phyloP scores from a whole-genome alignment of 2,329 filamentous ascomycete genomes.

The Acrocalymma vagum region DNA sequence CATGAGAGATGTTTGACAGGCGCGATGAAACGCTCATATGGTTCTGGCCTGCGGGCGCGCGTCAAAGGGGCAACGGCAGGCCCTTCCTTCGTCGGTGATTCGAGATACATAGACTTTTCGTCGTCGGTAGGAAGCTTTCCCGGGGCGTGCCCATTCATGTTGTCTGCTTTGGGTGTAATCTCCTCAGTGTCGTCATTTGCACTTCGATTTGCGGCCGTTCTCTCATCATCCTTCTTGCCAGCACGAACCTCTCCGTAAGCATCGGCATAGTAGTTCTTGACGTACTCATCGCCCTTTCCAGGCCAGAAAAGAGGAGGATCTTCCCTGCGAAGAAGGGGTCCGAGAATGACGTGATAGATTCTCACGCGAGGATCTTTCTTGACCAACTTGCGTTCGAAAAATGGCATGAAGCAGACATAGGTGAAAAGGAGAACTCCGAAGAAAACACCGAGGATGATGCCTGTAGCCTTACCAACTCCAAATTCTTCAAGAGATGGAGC shows the following conservation, averaged over 20 bases:
- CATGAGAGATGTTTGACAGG: constrained; percentile 45
- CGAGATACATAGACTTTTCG: constrained; percentile 19
- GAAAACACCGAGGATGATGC: constrained; percentile 38
- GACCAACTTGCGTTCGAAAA: constrained; percentile 36
- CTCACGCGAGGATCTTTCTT: constrained; percentile 33
- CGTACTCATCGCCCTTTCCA: constrained; percentile 44
- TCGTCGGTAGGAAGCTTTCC: constrained; percentile 14
- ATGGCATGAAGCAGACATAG: constrained; percentile 39
- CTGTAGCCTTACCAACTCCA: constrained; percentile 36
- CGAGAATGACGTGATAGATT: constrained; percentile 38
- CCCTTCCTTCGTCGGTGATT: constrained; percentile 20
- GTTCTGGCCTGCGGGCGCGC: constrained; percentile 38
- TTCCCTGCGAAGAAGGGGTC: constrained; percentile 51
- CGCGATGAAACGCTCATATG: constrained; percentile 41
- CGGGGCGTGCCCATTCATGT: constrained; percentile 5
- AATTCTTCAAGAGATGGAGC: constrained; percentile 38
- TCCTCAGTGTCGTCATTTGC: constrained; percentile 12
- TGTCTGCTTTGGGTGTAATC: constrained; percentile 6
- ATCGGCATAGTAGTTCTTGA: constrained; percentile 53
- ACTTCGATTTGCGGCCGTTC: constrained; percentile 2
- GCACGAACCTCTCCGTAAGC: constrained; percentile 33
- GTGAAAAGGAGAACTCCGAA: constrained; percentile 26
- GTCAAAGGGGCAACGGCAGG: constrained; percentile 14
- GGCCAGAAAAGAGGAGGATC: constrained; percentile 52
- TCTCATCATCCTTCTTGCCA: constrained; percentile 21